Evolutionary conservation across 2,329 filamentous ascomycete genomes (phyloP).

Genomic region (Didymella keratinophila): DNA sequence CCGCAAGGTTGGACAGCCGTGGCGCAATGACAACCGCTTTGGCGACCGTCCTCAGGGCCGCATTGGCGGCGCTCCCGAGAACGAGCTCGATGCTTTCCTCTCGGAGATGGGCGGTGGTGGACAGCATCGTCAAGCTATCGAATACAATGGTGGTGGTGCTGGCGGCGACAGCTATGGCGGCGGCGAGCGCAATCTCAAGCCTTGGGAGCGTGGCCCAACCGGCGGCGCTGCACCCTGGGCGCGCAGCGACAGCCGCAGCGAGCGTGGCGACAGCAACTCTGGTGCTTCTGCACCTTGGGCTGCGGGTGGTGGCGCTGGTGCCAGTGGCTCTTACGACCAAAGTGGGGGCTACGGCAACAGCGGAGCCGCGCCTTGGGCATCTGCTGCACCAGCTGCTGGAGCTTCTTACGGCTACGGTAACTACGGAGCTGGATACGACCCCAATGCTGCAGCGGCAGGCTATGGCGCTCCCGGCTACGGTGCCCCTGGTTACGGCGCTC

Average conservation of each 20-base stretch:
- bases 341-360: constrained; percentile 41
- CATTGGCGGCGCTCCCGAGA: constrained; percentile 80
- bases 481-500: constrained; percentile 52
- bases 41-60: constrained; percentile 64
- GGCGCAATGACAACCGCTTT: constrained; percentile 78
- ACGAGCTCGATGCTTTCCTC: constrained; percentile 99
- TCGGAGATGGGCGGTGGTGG: constrained; percentile 86
- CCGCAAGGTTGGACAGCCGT: constrained; percentile 86
- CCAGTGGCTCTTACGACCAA: constrained; percentile 38
- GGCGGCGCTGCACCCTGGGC: constrained; percentile 84
- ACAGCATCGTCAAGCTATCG: constrained; percentile 78
- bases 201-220: constrained; percentile 87
- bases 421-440: constrained; percentile 44
- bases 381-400: constrained; percentile 46
- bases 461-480: constrained; percentile 51
- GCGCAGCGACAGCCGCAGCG: constrained; percentile 55
- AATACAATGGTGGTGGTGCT: constrained; percentile 41
- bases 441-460: constrained; percentile 32
- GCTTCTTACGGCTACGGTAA: constrained; percentile 55
- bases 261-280: constrained; percentile 48
- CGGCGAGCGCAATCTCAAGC: constrained; percentile 70
- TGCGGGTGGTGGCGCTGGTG: constrained; percentile 44
- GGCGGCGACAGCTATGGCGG: constrained; percentile 60
- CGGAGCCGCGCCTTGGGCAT: constrained; percentile 51
- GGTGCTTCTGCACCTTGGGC: constrained; percentile 53